These are phyloP conservation scores for Mycosphaerella sp. DNA, from an alignment of 2,329 filamentous ascomycete genomes.

Conservation along the genomic window DNA sequence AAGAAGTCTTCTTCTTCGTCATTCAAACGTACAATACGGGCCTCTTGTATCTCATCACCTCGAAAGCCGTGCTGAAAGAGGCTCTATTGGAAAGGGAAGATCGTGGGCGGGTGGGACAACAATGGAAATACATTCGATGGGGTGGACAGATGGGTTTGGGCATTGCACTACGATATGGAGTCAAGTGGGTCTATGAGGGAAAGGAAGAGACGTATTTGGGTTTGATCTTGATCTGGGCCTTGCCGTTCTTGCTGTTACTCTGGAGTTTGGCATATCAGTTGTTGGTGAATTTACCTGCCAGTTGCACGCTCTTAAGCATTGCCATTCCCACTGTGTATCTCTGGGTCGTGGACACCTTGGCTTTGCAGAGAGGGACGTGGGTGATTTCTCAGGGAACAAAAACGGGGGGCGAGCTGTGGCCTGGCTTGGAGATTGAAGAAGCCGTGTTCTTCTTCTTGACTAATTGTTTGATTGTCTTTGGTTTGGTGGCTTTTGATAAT, in stretches of 20 bases:
- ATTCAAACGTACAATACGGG: constrained; percentile 70
- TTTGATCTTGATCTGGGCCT: constrained; percentile 63
- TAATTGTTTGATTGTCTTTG: constrained; percentile 63
- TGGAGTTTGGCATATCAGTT: constrained; percentile 60
- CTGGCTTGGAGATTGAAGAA: constrained; percentile 64
- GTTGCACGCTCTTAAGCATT: constrained; percentile 55
- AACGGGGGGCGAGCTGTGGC: constrained; percentile 56
- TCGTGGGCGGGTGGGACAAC: constrained; percentile 23
- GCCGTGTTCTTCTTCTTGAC: constrained; percentile 66
- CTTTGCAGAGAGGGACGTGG: constrained; percentile 64
- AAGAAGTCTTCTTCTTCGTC: constrained; percentile 72
- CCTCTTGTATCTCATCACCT: constrained; percentile 60
- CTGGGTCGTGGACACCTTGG: constrained; percentile 65
- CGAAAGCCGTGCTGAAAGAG: constrained; percentile 55
- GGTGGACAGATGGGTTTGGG: constrained; percentile 48
- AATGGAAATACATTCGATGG: constrained; percentile 39
- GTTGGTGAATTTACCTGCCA: constrained; percentile 53
- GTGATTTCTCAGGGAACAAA: constrained; percentile 63
- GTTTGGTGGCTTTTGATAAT: constrained; percentile 62
- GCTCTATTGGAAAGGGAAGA: constrained; percentile 44
- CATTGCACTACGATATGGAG: constrained; percentile 41
- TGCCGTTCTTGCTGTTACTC: constrained; percentile 57
- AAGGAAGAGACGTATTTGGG: constrained; percentile 59
- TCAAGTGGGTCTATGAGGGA: constrained; percentile 41
- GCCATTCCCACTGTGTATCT: constrained; percentile 60